Evolutionary conservation across 2,329 filamentous ascomycete genomes (phyloP).

Genomic region (Pyrenophora tritici-repentis): DNA sequence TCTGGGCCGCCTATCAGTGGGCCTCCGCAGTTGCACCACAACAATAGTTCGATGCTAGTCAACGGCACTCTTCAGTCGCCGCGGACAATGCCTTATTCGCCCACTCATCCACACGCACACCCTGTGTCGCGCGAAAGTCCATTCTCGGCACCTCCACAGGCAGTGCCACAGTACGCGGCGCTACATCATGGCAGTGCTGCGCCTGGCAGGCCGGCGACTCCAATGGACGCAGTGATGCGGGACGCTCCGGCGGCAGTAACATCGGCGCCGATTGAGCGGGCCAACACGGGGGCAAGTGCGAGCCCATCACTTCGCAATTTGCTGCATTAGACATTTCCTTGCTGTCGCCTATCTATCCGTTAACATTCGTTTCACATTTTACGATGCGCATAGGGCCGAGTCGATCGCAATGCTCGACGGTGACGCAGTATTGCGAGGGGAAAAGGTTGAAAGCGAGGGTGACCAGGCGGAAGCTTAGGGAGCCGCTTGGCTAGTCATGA

Average conservation of each 20-base stretch:
- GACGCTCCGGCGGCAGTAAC: slow-evolving; percentile 32
- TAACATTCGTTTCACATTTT: slow-evolving; percentile 12
- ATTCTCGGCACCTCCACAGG: slow-evolving; percentile 37
- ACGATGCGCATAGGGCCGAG: slow-evolving; percentile 27
- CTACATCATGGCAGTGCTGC: slow-evolving; percentile 42
- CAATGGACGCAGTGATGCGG: slow-evolving; percentile 44
- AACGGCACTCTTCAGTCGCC: slow-evolving; percentile 48
- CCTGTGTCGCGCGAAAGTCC: slow-evolving; percentile 44
- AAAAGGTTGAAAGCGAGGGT: slow-evolving; percentile 1
- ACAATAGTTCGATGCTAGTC: slow-evolving; percentile 36
- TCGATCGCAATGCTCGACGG: slow-evolving; percentile 16
- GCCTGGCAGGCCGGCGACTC: slow-evolving; percentile 41
- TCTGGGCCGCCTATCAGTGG: slow-evolving; percentile 34
- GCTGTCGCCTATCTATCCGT: slow-evolving; percentile 7
- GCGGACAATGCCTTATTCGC: slow-evolving; percentile 43
- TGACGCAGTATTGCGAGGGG: slow-evolving; percentile 19
- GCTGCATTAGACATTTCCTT: slow-evolving; percentile 45
- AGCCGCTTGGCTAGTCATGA: slow-evolving; percentile 15
- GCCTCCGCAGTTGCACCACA: slow-evolving; percentile 41
- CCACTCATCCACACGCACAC: slow-evolving; percentile 42
- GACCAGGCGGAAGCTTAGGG: slow-evolving; percentile 13
- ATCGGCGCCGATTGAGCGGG: slow-evolving; percentile 35
- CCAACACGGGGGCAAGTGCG: slow-evolving; percentile 50
- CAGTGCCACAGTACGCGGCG: slow-evolving; percentile 30
- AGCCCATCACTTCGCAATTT: slow-evolving; percentile 56